Evolutionary conservation across 2,329 filamentous ascomycete genomes (phyloP).

Genomic region (Monosporascus sp.): DNA sequence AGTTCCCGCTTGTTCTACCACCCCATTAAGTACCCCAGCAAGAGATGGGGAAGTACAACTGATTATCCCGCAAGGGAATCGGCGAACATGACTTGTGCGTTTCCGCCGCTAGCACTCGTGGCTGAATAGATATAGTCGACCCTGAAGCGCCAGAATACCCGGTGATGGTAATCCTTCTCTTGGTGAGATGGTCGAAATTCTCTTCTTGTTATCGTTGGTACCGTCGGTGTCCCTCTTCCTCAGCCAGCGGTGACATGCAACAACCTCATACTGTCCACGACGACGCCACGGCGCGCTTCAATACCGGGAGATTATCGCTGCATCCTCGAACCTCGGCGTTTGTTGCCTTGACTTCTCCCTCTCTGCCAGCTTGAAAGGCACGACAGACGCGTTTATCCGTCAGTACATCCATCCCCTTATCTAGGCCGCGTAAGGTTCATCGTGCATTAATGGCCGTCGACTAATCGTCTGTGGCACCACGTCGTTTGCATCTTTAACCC

Average conservation of each 20-base stretch:
- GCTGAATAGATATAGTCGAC: slow-evolving; percentile 5
- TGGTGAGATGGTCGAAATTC: background rate
- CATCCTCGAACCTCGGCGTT: slow-evolving; percentile 40
- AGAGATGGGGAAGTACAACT: slow-evolving; percentile 34
- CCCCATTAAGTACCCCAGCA: slow-evolving; percentile 26
- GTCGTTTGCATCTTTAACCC: slow-evolving; percentile 23
- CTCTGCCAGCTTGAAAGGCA: slow-evolving; percentile 24
- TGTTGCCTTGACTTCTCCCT: slow-evolving; percentile 42
- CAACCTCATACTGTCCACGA: slow-evolving; percentile 44
- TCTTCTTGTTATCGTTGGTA: slow-evolving; percentile 7
- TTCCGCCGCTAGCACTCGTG: slow-evolving; percentile 36
- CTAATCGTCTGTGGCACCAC: slow-evolving; percentile 14
- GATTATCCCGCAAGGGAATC: slow-evolving; percentile 40
- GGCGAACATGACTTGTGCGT: slow-evolving; percentile 37
- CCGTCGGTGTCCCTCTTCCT: slow-evolving; percentile 41
- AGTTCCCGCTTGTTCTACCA: slow-evolving; percentile 34
- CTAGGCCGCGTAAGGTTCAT: background rate
- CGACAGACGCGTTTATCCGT: slow-evolving; percentile 15
- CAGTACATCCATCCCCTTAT: slow-evolving; percentile 1
- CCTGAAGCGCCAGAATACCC: background rate
- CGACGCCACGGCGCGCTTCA: slow-evolving; percentile 35
- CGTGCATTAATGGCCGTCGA: background rate
- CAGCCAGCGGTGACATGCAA: slow-evolving; percentile 43
- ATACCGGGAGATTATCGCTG: slow-evolving; percentile 38
- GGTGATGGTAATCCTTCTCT: background rate